Conservation (phyloP, 2,329 filamentous ascomycete genomes). For the Teratosphaeria nubilosa region DNA sequence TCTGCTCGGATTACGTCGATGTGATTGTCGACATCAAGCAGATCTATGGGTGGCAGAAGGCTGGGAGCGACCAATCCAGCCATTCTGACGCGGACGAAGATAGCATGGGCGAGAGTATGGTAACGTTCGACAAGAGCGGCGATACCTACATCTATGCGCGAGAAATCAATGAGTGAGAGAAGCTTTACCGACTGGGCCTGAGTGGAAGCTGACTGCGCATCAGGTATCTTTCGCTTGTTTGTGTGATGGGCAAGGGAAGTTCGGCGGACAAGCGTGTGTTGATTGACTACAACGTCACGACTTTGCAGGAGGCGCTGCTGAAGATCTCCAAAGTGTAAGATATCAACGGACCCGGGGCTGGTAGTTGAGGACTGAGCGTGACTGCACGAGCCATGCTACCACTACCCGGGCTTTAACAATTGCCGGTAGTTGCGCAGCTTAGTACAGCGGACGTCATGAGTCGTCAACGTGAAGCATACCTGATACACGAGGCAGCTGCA, state of each 20-base stretch:
- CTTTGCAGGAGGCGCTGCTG: slow-evolving; percentile 66
- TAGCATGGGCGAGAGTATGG: slow-evolving; percentile 45
- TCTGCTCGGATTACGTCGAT: slow-evolving; percentile 97
- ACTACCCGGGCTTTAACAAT: neutral
- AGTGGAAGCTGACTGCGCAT: slow-evolving; percentile 11
- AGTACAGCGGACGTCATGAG: neutral
- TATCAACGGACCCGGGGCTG: neutral
- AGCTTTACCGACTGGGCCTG: neutral
- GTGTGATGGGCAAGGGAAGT: slow-evolving; percentile 73
- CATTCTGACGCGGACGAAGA: neutral
- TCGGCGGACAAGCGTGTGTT: slow-evolving; percentile 74
- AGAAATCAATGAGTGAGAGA: slow-evolving; percentile 55
- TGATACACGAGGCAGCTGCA: neutral
- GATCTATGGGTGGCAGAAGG: slow-evolving; percentile 66
- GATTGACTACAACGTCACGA: slow-evolving; percentile 79
- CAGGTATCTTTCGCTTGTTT: slow-evolving; percentile 69
- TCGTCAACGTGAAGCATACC: neutral
- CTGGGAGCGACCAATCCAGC: neutral
- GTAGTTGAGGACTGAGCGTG: neutral
- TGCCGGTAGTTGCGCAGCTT: neutral
- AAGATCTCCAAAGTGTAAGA: slow-evolving; percentile 51
- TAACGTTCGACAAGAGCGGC: slow-evolving; percentile 49
- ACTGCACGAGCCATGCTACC: too few species aligned
- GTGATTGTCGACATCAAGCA: slow-evolving; percentile 96
- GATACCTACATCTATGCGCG: slow-evolving; percentile 53